phyloP scores from a whole-genome alignment of 305 asterid genomes.

The Solanum chacoense region DNA sequence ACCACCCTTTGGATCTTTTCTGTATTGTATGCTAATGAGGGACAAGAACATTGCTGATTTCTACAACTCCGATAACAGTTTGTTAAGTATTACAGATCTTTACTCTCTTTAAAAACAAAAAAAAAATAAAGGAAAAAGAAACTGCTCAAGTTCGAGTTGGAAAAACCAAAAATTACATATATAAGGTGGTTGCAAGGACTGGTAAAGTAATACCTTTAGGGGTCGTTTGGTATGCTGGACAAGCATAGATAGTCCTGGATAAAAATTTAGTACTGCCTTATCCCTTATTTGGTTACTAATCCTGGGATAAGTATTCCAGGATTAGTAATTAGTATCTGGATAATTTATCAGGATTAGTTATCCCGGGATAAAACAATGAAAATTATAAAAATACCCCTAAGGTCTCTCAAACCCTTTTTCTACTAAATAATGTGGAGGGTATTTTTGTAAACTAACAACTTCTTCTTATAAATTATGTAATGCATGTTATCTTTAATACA shows the following conservation, averaged over 20 bases:
- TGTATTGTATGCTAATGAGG: not conserved
- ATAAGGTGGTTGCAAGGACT: not conserved
- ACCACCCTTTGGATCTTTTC: not conserved
- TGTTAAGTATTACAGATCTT: not conserved
- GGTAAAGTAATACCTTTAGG: not conserved
- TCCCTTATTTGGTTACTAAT: not conserved
- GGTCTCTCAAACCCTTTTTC: not conserved
- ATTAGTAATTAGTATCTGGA: not conserved
- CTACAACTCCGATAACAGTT: not conserved
- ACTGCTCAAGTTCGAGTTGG: not conserved
- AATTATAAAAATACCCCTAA: not conserved
- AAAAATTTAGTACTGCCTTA: not conserved
- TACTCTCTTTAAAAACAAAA: not conserved
- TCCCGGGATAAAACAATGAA: not conserved
- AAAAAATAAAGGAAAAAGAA: not conserved
- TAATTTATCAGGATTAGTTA: not conserved
- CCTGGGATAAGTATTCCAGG: not conserved
- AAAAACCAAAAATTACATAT: not conserved
- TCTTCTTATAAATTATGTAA: not conserved
- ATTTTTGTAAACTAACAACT: not conserved
- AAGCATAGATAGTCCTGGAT: not conserved
- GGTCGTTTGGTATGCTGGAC: not conserved
- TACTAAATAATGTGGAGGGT: not conserved
- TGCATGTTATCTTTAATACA: not conserved
- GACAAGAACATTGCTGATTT: slow-evolving; percentile 1